phyloP scores from a whole-genome alignment of 768 basidiomycete genomes.

The Mycena indigotica region DNA sequence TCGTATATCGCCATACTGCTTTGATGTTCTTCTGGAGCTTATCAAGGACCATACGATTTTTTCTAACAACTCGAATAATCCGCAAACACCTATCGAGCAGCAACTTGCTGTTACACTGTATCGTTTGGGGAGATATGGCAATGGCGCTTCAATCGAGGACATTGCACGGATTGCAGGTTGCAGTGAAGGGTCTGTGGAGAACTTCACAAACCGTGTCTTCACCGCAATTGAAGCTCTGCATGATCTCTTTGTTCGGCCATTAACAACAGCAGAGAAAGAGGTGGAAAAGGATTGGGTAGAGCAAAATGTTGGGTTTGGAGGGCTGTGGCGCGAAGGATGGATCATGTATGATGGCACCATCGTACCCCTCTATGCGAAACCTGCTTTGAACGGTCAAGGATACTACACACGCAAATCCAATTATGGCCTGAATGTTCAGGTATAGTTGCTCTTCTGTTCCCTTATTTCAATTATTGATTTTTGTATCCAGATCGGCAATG shows the following conservation, averaged over 20 bases:
- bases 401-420: constrained; percentile 38
- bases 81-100: too few species aligned
- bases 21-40: too few species aligned
- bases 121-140: constrained; percentile 35
- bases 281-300: constrained; percentile 40
- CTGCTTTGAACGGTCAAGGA: constrained; percentile 34
- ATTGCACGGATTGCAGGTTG: constrained; percentile 30
- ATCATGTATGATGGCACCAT: constrained; percentile 40
- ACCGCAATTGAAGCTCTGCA: constrained; percentile 33
- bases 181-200: constrained; percentile 33
- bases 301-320: constrained; percentile 31
- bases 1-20: too few species aligned
- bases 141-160: constrained; percentile 33
- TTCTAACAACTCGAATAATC: too few species aligned
- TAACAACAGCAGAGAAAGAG: constrained; percentile 36
- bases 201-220: constrained; percentile 32
- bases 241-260: constrained; percentile 30
- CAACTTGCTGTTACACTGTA: too few species aligned
- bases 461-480: neutral
- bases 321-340: constrained; percentile 38
- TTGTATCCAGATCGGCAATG: constrained; percentile 39
- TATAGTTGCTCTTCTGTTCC: constrained; percentile 12
- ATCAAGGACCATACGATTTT: too few species aligned
- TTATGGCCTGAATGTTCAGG: constrained; percentile 41
- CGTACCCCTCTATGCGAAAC: constrained; percentile 31